Base-by-base conservation (phyloP, 2,329 filamentous ascomycete species). In the Berkeleyomyces basicola region DNA sequence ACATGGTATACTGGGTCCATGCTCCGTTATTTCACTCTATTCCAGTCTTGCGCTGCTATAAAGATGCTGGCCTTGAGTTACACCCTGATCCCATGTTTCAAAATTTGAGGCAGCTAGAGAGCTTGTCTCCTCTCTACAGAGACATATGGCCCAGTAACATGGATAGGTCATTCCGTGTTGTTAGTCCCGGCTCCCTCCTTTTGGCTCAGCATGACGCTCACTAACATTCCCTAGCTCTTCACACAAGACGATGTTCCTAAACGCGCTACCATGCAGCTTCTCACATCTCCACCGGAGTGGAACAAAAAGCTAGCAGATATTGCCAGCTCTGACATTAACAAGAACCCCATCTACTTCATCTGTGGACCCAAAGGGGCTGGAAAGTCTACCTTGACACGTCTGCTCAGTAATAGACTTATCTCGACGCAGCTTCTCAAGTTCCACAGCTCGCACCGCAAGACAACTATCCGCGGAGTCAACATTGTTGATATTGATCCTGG, bases 401-500 rank as follows among this genome's bases (percentile, higher is more conserved):
- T 89, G 3, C 74, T 91, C 2, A 73, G 79, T 7, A 91, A 91
- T 68, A 79, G 82, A 9, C 73, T 88, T 7, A 71, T 88, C n/a
- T 86, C 82, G 3, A 64, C 59, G 71, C 74, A 55, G 68, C 69
- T 63, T 66, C 57, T 2, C 63, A 65, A 67, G 67, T 68, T 67
- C 67, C 67, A 44, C 67, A 65, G 7, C n/a, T 42, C 14, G 14
- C 36, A 23, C 16, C 65, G 61, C 36, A 63, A 63, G 47, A 37
- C 63, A 11, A 64, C 51, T 7, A 44, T 61, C 46, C 64, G 65
- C 55, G 68, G 65, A 51, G 75, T 86, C 36, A 78, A 77, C 62
- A 75, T 86, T n/a, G 77, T 93, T 5, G 88, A 93, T 67, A 76
- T 92, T 7, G 88, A 93, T 69, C 86, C 87, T 0, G 85, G 84